Conservation (phyloP, 2,329 filamentous ascomycete species). For the Fusarium transvaalense region DNA sequence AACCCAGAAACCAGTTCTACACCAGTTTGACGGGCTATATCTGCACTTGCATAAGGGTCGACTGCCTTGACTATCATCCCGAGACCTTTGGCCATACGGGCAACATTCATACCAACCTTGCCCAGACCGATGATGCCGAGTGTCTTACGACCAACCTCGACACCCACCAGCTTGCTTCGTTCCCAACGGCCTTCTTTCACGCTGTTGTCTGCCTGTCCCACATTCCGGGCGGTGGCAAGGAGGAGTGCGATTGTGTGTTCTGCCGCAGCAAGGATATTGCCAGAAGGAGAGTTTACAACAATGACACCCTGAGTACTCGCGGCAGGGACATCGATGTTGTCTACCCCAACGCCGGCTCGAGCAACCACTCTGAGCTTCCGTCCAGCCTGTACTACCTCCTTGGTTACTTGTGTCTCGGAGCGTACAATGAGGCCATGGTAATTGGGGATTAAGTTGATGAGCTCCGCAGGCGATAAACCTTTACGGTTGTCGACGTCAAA, state of each 20-base stretch:
- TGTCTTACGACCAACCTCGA: constrained; percentile 82
- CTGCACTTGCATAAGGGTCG: constrained; percentile 81
- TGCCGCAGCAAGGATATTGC: constrained; percentile 84
- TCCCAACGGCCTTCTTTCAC: constrained; percentile 83
- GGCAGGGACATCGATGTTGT: constrained; percentile 82
- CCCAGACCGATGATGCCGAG: constrained; percentile 82
- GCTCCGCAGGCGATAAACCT: constrained; percentile 71
- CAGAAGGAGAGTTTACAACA: constrained; percentile 82
- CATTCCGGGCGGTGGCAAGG: constrained; percentile 79
- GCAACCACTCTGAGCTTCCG: constrained; percentile 81
- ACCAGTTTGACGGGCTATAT: constrained; percentile 76
- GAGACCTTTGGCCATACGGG: constrained; percentile 80
- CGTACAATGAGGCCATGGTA: constrained; percentile 85
- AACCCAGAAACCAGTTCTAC: constrained; percentile 72
- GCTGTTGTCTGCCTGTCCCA: constrained; percentile 76
- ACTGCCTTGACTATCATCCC: constrained; percentile 81
- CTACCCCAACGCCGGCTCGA: constrained; percentile 83
- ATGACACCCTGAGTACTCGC: constrained; percentile 81
- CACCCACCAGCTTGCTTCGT: constrained; percentile 77
- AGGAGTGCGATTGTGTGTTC: constrained; percentile 83
- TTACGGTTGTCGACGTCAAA: constrained; percentile 78
- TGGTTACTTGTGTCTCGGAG: constrained; percentile 84
- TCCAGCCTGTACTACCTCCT: constrained; percentile 73
- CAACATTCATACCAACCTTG: constrained; percentile 86
- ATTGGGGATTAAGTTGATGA: constrained; percentile 73